Evolutionary conservation across 1,284 basidiomycete genomes (phyloP).

Genomic region (Wolfiporia cocos): DNA sequence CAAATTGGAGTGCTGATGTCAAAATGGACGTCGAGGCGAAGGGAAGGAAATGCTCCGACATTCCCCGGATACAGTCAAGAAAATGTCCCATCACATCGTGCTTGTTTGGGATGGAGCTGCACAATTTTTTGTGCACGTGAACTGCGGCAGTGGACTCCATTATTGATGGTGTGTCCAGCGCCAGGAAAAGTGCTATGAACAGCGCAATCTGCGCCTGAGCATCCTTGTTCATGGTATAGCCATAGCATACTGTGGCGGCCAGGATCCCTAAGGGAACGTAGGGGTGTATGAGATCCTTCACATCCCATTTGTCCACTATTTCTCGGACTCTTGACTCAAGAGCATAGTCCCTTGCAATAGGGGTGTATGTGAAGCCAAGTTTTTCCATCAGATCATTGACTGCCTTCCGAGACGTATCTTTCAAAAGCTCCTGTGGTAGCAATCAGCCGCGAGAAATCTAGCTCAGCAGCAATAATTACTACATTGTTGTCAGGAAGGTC

Average conservation of each 20-base stretch:
- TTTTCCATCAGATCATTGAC: not conserved
- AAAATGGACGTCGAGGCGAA: conserved; percentile 11
- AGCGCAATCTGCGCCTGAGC: conserved; percentile 2
- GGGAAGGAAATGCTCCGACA: conserved; percentile 9
- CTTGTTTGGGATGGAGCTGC: not conserved
- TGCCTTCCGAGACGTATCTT: not conserved
- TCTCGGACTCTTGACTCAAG: conserved; percentile 4
- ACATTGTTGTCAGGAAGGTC: too few relatives aligned
- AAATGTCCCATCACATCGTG: conserved; percentile 7
- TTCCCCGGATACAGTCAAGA: conserved; percentile 2
- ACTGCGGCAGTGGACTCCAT: not conserved
- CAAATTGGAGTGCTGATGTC: conserved; percentile 7
- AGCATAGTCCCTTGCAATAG: conserved; percentile 1
- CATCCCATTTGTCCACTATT: not conserved
- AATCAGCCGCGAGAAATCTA: too few relatives aligned
- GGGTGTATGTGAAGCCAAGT: not conserved
- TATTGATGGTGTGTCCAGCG: conserved; percentile 1
- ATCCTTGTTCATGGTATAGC: conserved; percentile 1
- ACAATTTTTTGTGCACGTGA: not conserved
- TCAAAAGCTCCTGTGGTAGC: too few relatives aligned
- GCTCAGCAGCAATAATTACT: too few relatives aligned
- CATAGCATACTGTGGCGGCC: conserved; percentile 1
- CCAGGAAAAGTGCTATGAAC: conserved; percentile 2
- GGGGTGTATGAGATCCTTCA: not conserved
- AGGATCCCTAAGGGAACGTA: conserved; percentile 1